Percentiles rank a stretch among this genome's conserved stretches.
phyloP scores from a whole-genome alignment of 2,329 filamentous ascomycete genomes.

The Pseudogymnoascus sp. region DNA sequence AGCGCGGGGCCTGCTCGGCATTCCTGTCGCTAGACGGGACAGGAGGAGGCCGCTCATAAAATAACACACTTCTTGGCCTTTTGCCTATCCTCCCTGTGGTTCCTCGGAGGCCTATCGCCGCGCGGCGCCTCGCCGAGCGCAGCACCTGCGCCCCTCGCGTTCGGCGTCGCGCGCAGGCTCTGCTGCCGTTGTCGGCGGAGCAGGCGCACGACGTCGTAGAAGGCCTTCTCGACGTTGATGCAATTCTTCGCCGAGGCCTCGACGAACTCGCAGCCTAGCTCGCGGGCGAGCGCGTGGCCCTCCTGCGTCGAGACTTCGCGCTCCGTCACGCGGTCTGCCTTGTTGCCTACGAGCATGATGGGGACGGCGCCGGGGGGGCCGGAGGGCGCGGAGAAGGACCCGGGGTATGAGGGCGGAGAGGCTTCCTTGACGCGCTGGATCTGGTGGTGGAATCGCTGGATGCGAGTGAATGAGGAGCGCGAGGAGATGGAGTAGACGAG shows the following conservation, averaged over 20 bases:
- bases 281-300: slow-evolving; percentile 82
- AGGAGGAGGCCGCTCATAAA: slow-evolving; percentile 26
- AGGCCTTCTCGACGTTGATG: slow-evolving; percentile 96
- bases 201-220: slow-evolving; percentile 93
- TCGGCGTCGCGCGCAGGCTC: slow-evolving; percentile 18
- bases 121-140: slow-evolving; percentile 17
- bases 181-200: slow-evolving; percentile 72
- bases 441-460: slow-evolving; percentile 93
- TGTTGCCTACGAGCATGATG: slow-evolving; percentile 98
- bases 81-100: slow-evolving; percentile 23
- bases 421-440: slow-evolving; percentile 97
- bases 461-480: slow-evolving; percentile 87
- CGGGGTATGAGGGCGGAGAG: slow-evolving; percentile 67
- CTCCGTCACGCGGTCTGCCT: slow-evolving; percentile 93
- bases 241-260: slow-evolving; percentile 97
- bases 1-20: neutral
- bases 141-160: slow-evolving; percentile 21
- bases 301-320: slow-evolving; percentile 95
- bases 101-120: slow-evolving; percentile 23
- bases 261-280: slow-evolving; percentile 92
- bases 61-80: slow-evolving; percentile 27
- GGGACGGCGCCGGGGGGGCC: slow-evolving; percentile 64
- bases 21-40: neutral
- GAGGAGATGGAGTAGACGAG: slow-evolving; percentile 98
- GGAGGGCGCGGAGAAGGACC: slow-evolving; percentile 47